Evolutionary conservation across 2,329 filamentous ascomycete species (phyloP).

Genomic region (Bipolaris zeicola): DNA sequence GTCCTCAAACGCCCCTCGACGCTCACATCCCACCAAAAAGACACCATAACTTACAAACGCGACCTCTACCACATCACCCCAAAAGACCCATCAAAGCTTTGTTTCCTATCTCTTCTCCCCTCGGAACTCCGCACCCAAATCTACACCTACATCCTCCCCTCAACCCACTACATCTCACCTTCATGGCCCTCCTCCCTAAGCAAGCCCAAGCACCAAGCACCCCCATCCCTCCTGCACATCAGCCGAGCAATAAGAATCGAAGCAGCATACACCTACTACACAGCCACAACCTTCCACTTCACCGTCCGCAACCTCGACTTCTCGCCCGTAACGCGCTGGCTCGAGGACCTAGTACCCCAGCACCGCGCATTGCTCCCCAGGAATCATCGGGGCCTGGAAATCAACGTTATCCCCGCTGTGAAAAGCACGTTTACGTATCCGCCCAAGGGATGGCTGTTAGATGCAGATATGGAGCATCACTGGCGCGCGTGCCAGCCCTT

Average conservation of each 20-base stretch:
- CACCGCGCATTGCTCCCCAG: constrained; percentile 25
- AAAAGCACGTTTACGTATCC: constrained; percentile 19
- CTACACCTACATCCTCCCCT: constrained; percentile 16
- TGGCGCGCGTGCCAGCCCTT: constrained; percentile 32
- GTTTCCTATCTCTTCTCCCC: constrained; percentile 4
- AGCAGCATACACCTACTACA: constrained; percentile 36
- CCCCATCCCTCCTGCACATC: constrained; percentile 21
- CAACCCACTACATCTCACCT: background rate
- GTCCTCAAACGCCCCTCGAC: constrained; percentile 10
- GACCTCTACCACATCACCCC: constrained; percentile 8
- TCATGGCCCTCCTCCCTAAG: background rate
- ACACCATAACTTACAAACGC: constrained; percentile 3
- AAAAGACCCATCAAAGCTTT: constrained; percentile 5
- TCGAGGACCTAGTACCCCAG: constrained; percentile 16
- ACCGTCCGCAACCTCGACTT: constrained; percentile 27
- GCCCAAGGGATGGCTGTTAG: constrained; percentile 21
- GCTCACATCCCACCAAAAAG: constrained; percentile 8
- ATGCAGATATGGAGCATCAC: constrained; percentile 17
- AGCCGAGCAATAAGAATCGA: constrained; percentile 38
- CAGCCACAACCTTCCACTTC: constrained; percentile 22
- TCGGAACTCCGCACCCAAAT: constrained; percentile 12
- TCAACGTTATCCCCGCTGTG: constrained; percentile 15
- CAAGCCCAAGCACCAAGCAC: background rate
- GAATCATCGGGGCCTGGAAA: constrained; percentile 19
- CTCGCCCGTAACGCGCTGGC: constrained; percentile 17